These are phyloP conservation scores for Hanseniaspora pseudoguilliermondii DNA, from an alignment of 805 yeast genomes.

Conservation along the genomic window DNA sequence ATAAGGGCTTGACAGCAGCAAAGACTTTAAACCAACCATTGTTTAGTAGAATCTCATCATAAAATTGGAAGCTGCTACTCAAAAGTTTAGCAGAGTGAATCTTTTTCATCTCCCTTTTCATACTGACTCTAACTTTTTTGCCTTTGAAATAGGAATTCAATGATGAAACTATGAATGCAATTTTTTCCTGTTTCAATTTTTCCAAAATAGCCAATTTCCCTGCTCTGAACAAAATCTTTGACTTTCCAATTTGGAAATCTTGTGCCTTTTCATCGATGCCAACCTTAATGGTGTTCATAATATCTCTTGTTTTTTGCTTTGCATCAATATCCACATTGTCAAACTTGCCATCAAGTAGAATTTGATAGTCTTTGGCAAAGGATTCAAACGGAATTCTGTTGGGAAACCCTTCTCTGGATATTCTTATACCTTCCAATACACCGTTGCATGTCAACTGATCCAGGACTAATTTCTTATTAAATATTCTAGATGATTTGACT, in stretches of 20 bases:
- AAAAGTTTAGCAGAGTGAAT: conserved; percentile 61
- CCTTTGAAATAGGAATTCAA: conserved; percentile 63
- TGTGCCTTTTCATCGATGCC: neutral
- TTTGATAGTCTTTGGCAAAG: conserved; percentile 60
- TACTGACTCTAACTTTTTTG: conserved; percentile 37
- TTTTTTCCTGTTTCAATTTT: conserved; percentile 52
- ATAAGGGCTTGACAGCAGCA: conserved; percentile 58
- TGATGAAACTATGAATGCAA: conserved; percentile 41
- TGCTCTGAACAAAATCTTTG: conserved; percentile 89
- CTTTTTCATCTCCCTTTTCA: conserved; percentile 39
- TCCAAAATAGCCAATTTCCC: conserved; percentile 90
- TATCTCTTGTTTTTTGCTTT: neutral
- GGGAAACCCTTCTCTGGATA: conserved; percentile 94
- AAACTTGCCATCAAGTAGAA: conserved; percentile 43
- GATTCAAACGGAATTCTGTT: conserved; percentile 76
- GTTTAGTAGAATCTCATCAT: conserved; percentile 32
- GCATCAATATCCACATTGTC: conserved; percentile 14
- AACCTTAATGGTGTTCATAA: neutral
- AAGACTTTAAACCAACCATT: conserved; percentile 75
- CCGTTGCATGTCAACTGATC: conserved; percentile 93
- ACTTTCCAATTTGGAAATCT: conserved; percentile 72
- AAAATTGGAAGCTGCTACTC: conserved; percentile 44
- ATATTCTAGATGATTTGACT: conserved; percentile 52
- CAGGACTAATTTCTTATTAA: conserved; percentile 65
- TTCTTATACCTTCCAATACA: conserved; percentile 93